phyloP scores from a whole-genome alignment of 371 early-diverging fungal species.

The Lichtheimia hyalospora region DNA sequence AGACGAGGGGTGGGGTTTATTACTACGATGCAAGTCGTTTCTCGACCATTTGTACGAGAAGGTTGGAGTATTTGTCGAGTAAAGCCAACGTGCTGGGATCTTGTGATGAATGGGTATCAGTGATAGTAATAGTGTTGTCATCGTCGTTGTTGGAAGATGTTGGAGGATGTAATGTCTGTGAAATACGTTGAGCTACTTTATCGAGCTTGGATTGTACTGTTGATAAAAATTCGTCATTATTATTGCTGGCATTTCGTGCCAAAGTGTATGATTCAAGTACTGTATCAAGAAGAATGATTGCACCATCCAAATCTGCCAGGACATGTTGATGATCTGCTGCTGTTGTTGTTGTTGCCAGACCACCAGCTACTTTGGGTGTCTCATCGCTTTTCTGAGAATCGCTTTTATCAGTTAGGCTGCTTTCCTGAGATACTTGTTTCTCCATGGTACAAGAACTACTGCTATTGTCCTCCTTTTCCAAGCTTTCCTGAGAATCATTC shows the following conservation, averaged over 20 bases:
- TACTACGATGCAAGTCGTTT: conserved; percentile 7
- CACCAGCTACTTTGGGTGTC: no score
- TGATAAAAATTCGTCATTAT: not conserved
- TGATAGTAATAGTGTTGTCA: not conserved
- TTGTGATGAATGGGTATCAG: not conserved
- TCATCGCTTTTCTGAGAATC: no score
- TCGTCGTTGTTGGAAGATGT: not conserved
- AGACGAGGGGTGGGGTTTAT: no score
- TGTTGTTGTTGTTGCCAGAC: no score
- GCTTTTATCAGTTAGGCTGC: no score
- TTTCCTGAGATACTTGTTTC: no score
- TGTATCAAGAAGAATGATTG: conserved; percentile 28
- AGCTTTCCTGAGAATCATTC: no score
- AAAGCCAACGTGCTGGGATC: conserved; percentile 13
- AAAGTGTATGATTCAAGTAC: conserved; percentile 20
- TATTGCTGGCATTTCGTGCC: not conserved
- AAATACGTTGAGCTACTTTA: not conserved
- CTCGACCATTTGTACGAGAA: conserved; percentile 22
- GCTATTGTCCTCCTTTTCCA: no score
- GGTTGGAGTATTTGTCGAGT: conserved; percentile 20
- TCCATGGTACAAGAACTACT: no score
- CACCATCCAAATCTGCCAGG: conserved; percentile 33
- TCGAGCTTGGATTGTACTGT: not conserved
- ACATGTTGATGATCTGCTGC: conserved; percentile 5
- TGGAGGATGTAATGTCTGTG: not conserved